Evolutionary conservation across 2,329 filamentous ascomycete species (phyloP).

Genomic region (Talaromyces verruculosus): DNA sequence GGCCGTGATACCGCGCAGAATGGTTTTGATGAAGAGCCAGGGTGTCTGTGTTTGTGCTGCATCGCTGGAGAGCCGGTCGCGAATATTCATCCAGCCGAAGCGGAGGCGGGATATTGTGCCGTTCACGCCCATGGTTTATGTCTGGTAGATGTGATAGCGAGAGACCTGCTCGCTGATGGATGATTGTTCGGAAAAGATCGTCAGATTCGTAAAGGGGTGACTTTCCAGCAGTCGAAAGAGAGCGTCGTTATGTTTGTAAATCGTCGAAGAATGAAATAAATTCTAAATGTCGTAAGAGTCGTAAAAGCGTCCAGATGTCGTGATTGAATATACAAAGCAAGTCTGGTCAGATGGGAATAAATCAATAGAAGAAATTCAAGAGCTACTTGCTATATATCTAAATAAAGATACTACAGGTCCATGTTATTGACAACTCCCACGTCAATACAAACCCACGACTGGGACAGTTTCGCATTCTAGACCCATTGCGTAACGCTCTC

Average conservation of each 20-base stretch:
- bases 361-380: neutral
- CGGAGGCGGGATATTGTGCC: conserved; percentile 15
- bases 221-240: neutral
- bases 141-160: neutral
- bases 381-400: neutral
- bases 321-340: neutral
- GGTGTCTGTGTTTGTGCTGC: conserved; percentile 11
- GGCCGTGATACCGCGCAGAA: conserved; percentile 27
- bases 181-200: neutral
- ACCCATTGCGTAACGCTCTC: conserved; percentile 3
- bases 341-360: neutral
- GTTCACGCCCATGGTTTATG: neutral
- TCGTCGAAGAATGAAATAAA: neutral
- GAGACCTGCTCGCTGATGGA: neutral
- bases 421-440: neutral
- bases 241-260: neutral
- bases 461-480: conserved; percentile 11
- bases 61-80: conserved; percentile 11
- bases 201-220: neutral
- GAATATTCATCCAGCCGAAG: conserved; percentile 16
- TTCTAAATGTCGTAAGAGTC: neutral
- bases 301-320: neutral
- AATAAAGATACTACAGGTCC: neutral
- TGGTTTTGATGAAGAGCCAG: conserved; percentile 22
- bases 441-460: neutral